Evolutionary conservation across 495 filamentous ascomycete species (phyloP), one percentile per base, ranked within the genome.

Genomic region (Xylaria scruposa): DNA sequence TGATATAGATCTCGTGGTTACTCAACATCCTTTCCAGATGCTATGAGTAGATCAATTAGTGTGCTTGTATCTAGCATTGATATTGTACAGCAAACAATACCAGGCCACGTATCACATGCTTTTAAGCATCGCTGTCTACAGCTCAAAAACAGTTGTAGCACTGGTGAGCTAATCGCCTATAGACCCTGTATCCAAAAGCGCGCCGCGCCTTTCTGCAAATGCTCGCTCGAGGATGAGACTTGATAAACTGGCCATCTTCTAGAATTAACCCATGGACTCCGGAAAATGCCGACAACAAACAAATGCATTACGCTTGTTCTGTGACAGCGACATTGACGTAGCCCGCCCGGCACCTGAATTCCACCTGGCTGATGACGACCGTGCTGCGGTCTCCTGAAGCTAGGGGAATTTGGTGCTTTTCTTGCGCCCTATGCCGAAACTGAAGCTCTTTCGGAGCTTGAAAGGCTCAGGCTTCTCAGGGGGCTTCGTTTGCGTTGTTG

Each of bases 371-470:
- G 17, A 33, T 4, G 13, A 44, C 59, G 56, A 24, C 38, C 13
- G 19, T 31, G 44, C 26, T 66, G 63, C 24, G 46, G 33, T 24
- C 42, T 29, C 17, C 21, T 36, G 33, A 49, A 44, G 65, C 63
- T 79, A 79, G 76, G 79, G 77, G 70, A 86, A 78, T 69, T 79
- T 77, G 47, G 79, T 80, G 75, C 85, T 88, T 83, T 90, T 91
- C 81, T 90, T 91, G 72, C 85, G 81, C 21, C 88, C 87, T 62
- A 91, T 73, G 67, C 87, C 82, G 68, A 88, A 88, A 72, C 83
- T 89, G 73, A 91, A 89, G 68, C 90, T 80, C 51, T 84, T 84
- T 72, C 84, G 88, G 13, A 84, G 69, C 73, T 76, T 78, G 47
- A 73, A 75, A 33, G 72, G 72, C 46, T 80, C 79, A 3, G 73